A percentile compares a stretch with the other conserved stretches of the same genome.
Evolutionary conservation across 768 basidiomycete genomes (phyloP).

Genomic region (Tulasnella sp.): DNA sequence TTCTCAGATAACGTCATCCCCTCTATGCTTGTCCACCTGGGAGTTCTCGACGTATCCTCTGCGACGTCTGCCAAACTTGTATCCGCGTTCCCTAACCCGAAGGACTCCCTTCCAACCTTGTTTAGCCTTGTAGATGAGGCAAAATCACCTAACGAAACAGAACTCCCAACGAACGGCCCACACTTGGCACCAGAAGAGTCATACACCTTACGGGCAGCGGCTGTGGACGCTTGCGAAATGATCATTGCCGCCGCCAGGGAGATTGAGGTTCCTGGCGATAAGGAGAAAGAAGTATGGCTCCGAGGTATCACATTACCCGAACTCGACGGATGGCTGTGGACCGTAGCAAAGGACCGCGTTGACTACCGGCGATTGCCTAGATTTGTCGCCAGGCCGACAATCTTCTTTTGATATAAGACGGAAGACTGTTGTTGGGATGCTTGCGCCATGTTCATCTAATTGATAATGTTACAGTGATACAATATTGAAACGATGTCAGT

Average conservation of each 20-base stretch:
- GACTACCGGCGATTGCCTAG: constrained; percentile 59
- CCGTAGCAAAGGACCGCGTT: constrained; percentile 62
- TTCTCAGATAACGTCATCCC: constrained; percentile 79
- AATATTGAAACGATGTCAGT: too few relatives aligned
- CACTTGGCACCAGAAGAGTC: constrained; percentile 49
- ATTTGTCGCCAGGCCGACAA: constrained; percentile 55
- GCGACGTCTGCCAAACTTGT: constrained; percentile 31
- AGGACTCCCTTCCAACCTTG: constrained; percentile 31
- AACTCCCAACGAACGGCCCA: constrained; percentile 38
- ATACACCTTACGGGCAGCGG: constrained; percentile 64
- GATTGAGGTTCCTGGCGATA: constrained; percentile 24
- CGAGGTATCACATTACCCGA: constrained; percentile 46
- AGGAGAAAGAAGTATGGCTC: constrained; percentile 37
- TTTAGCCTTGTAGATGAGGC: constrained; percentile 27
- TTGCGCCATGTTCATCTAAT: too few relatives aligned
- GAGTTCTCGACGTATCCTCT: constrained; percentile 55
- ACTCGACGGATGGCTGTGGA: constrained; percentile 74
- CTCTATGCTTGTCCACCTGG: constrained; percentile 68
- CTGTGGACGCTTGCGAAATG: constrained; percentile 66
- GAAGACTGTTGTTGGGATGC: too few relatives aligned
- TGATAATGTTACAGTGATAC: too few relatives aligned
- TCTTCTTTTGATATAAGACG: constrained; percentile 48
- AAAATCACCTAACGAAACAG: not conserved
- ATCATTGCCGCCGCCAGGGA: constrained; percentile 45
- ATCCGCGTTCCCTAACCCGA: constrained; percentile 6